Base-by-base conservation (phyloP, 31 red algal species). In the Porphyra umbilicalis region DNA sequence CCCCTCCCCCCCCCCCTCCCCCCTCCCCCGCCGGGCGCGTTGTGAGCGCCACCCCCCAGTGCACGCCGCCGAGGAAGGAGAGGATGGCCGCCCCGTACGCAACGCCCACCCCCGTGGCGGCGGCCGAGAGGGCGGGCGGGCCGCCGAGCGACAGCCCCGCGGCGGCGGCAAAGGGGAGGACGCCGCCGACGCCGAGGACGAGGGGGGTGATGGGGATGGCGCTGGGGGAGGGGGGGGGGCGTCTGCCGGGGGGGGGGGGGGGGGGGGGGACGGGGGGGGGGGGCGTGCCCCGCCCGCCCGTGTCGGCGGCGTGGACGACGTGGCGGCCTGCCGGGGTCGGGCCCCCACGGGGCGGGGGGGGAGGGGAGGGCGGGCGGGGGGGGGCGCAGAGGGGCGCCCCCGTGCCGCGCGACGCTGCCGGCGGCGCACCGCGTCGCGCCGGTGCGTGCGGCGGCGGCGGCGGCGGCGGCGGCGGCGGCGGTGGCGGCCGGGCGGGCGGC, bases 1-100 rank as follows among this genome's bases (percentile, higher is more conserved):
- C n/a, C n/a, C n/a, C n/a, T n/a, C n/a, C n/a, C n/a, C n/a, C n/a
- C n/a, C n/a, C n/a, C n/a, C n/a, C n/a, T n/a, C n/a, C n/a, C n/a
- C n/a, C n/a, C n/a, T n/a, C n/a, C n/a, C n/a, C n/a, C n/a, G n/a
- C n/a, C n/a, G n/a, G n/a, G n/a, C n/a, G n/a, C 20, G 57, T 71
- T 4, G 57, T 71, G n/a, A 95, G 75, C 2, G 92, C 92, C 34
- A 90, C 44, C 34, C 92, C 92, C 92, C 92, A 95, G 81, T 95
- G 92, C 35, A 95, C 92, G 39, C 75, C 92, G 79, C 92, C 92
- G 1, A 95, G 85, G 40, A 95, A 95, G 38, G 79, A 82, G 8
- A 95, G 77, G 76, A 95, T 95, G 34, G 87, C 68, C 8, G 84
- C 77, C 8, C 88, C 87, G 83, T 95, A 95, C 35, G 82, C 32